Evolutionary conservation across 176 grass and related monocot genomes (phyloP).

Genomic region (Chrysopogon serrulatus): DNA sequence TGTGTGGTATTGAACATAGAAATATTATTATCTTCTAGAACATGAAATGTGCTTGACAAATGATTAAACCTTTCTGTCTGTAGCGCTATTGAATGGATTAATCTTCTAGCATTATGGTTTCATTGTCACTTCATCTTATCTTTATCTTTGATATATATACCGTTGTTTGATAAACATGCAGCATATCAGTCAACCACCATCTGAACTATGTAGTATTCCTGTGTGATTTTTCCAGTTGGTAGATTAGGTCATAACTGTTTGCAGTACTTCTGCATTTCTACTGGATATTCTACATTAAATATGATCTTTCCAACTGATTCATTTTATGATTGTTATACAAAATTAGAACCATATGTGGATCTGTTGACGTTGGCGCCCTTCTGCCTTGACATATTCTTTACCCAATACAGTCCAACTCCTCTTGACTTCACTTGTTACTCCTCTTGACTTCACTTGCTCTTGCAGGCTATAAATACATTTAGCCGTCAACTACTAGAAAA

Average conservation of each 20-base stretch:
- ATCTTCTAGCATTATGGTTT: not conserved
- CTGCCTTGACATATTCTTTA: not conserved
- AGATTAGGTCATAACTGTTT: not conserved
- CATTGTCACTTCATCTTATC: not conserved
- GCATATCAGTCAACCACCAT: not conserved
- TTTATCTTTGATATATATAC: not conserved
- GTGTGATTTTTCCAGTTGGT: not conserved
- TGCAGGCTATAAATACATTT: slow-evolving; percentile 54
- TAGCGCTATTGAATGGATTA: not conserved
- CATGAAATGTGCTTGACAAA: not conserved
- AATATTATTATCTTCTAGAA: not conserved
- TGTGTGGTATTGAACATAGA: not conserved
- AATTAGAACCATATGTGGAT: not conserved
- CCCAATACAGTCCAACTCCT: not conserved
- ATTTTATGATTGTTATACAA: not conserved
- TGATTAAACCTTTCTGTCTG: not conserved
- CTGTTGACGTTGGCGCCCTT: not conserved
- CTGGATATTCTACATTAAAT: not conserved
- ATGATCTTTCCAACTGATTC: not conserved
- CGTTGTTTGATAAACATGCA: not conserved
- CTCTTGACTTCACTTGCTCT: slow-evolving; percentile 6
- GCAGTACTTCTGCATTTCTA: not conserved
- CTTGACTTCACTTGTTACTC: too few species aligned
- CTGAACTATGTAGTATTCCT: not conserved
- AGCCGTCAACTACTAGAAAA: slow-evolving; percentile 17